Conservation (phyloP, 1,284 basidiomycete species). For the Austropuccinia psidii region DNA sequence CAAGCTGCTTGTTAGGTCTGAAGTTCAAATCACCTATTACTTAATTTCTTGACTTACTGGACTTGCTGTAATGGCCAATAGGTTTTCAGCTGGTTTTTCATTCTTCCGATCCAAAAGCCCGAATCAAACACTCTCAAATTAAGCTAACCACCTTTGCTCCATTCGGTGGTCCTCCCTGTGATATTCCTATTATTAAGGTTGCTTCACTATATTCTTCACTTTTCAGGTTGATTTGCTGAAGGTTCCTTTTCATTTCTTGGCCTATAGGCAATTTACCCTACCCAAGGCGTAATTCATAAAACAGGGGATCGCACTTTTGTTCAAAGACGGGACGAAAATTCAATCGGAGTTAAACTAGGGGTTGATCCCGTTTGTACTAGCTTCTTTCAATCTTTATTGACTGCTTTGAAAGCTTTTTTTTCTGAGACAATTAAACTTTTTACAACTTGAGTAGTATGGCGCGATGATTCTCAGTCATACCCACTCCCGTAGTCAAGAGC, state of each 20-base stretch:
- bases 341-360: slow-evolving; percentile 30
- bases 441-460: slow-evolving; percentile 15
- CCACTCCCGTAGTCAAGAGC: slow-evolving; percentile 28
- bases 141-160: slow-evolving; percentile 18
- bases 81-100: slow-evolving; percentile 37
- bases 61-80: no score
- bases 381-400: neutral
- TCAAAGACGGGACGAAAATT: slow-evolving; percentile 30
- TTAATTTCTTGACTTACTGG: no score
- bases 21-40: neutral
- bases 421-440: neutral
- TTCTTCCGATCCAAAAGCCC: slow-evolving; percentile 33
- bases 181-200: slow-evolving; percentile 35
- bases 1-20: slow-evolving; percentile 35
- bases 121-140: slow-evolving; percentile 37
- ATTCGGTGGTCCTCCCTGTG: neutral
- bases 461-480: slow-evolving; percentile 26
- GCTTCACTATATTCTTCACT: neutral
- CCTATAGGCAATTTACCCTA: slow-evolving; percentile 35
- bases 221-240: neutral
- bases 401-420: neutral
- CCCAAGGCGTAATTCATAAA: slow-evolving; percentile 35
- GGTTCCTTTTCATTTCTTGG: neutral
- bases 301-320: slow-evolving; percentile 27
- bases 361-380: slow-evolving; percentile 21